A percentile compares a stretch with the other conserved stretches of the same genome.
These are phyloP conservation scores for Fusarium setosum DNA, from an alignment of 2,329 filamentous ascomycete species.

Conservation along the genomic window DNA sequence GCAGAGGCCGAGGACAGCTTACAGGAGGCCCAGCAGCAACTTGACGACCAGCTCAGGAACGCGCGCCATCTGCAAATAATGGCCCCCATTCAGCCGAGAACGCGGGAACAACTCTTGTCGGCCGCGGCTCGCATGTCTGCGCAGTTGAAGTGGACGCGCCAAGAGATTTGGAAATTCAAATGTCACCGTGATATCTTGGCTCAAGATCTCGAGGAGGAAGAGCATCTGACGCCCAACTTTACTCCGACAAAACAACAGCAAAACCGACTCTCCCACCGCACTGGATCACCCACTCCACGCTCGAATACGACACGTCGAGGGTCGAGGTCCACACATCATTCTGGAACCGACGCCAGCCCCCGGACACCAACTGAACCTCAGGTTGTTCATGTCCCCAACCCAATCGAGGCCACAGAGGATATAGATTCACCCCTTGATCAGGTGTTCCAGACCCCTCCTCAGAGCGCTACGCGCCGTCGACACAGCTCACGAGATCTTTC, in stretches of 20 bases:
- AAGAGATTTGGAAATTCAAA: slow-evolving; percentile 91
- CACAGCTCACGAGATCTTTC: slow-evolving; percentile 43
- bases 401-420: slow-evolving; percentile 28
- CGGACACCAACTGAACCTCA: slow-evolving; percentile 43
- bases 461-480: slow-evolving; percentile 42
- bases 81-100: slow-evolving; percentile 91
- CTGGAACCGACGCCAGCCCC: slow-evolving; percentile 39
- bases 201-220: slow-evolving; percentile 88
- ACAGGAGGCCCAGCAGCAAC: slow-evolving; percentile 75
- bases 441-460: slow-evolving; percentile 46
- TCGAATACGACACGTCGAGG: slow-evolving; percentile 39
- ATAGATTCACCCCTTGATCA: slow-evolving; percentile 44
- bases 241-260: slow-evolving; percentile 43
- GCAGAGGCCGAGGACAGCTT: slow-evolving; percentile 85
- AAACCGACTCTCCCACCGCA: slow-evolving; percentile 34
- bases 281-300: slow-evolving; percentile 44
- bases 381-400: slow-evolving; percentile 29
- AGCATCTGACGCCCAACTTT: slow-evolving; percentile 51
- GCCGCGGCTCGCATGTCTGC: slow-evolving; percentile 87
- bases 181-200: slow-evolving; percentile 91
- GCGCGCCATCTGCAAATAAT: slow-evolving; percentile 90
- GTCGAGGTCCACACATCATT: slow-evolving; percentile 42
- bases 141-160: slow-evolving; percentile 91
- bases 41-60: slow-evolving; percentile 88
- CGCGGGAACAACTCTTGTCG: slow-evolving; percentile 85